Conservation (phyloP, 2,329 filamentous ascomycete species). For the Talaromyces albobiverticillius region DNA sequence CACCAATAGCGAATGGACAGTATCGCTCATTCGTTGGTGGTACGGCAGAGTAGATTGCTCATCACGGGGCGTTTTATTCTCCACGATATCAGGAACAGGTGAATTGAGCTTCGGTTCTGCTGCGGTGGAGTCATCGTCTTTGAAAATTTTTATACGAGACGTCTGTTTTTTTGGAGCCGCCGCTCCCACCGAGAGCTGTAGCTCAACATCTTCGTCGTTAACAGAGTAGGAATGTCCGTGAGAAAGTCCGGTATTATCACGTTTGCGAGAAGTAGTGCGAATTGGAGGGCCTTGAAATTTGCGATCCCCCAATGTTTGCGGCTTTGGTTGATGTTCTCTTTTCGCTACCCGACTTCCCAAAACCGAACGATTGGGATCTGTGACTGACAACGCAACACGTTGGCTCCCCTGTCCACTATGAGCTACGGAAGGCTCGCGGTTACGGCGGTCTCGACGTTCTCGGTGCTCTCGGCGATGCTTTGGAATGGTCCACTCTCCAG, state of each 20-base stretch:
- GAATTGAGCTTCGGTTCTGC: not conserved
- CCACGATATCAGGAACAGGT: not conserved
- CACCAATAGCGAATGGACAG: not conserved
- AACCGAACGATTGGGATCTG: slow-evolving; percentile 11
- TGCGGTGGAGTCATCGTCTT: slow-evolving; percentile 25
- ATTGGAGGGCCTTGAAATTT: not conserved
- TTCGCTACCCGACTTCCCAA: slow-evolving; percentile 11
- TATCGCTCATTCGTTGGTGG: not conserved
- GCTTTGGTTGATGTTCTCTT: slow-evolving; percentile 7
- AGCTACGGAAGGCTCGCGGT: not conserved
- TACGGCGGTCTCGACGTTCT: slow-evolving; percentile 8
- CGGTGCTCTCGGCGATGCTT: slow-evolving; percentile 26
- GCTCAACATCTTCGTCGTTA: slow-evolving; percentile 32
- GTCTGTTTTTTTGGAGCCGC: slow-evolving; percentile 29
- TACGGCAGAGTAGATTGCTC: not conserved
- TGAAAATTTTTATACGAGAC: slow-evolving; percentile 35
- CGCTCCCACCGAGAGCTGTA: slow-evolving; percentile 25
- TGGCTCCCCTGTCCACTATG: not conserved
- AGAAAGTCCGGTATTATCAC: not conserved
- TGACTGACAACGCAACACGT: slow-evolving; percentile 6
- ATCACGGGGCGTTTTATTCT: not conserved
- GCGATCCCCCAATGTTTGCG: not conserved
- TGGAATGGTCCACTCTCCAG: slow-evolving; percentile 44
- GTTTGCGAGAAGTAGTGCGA: not conserved
- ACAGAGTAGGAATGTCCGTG: slow-evolving; percentile 21